These are phyloP conservation scores for Colletotrichum chrysophilum DNA, from an alignment of 2,329 filamentous ascomycete species.

Conservation along the genomic window DNA sequence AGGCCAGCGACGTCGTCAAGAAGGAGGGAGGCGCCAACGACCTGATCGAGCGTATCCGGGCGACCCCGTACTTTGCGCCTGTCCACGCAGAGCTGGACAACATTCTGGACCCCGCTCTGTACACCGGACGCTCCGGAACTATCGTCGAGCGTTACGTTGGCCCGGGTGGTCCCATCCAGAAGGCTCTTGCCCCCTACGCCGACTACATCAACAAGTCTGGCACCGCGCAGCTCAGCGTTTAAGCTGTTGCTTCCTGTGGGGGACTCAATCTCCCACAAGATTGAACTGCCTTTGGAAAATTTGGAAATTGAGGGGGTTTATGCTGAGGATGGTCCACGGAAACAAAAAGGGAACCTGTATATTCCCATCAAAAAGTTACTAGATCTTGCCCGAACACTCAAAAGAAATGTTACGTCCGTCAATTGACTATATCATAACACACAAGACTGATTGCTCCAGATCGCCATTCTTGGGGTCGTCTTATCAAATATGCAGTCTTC, in stretches of 20 bases:
- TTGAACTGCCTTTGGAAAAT: neutral
- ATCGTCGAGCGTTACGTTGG: constrained; percentile 53
- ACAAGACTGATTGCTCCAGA: neutral
- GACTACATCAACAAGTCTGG: constrained; percentile 36
- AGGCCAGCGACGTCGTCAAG: constrained; percentile 69
- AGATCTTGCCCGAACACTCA: neutral
- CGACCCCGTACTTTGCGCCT: constrained; percentile 75
- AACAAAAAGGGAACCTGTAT: neutral
- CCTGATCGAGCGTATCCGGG: constrained; percentile 72
- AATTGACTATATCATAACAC: neutral
- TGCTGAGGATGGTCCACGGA: neutral
- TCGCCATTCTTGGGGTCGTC: neutral
- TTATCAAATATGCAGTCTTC: neutral
- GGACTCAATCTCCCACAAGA: neutral
- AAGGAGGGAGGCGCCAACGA: constrained; percentile 43
- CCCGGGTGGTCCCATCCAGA: constrained; percentile 39
- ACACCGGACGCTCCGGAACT: constrained; percentile 46
- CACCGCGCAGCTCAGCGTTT: constrained; percentile 45
- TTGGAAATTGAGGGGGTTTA: neutral
- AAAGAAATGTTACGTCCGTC: neutral
- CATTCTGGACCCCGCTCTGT: constrained; percentile 67
- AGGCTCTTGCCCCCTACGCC: constrained; percentile 42
- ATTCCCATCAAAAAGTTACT: neutral
- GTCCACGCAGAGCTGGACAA: constrained; percentile 72
- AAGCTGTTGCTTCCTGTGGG: neutral